These are phyloP conservation scores for Epichloe typhina DNA, from an alignment of 2,329 filamentous ascomycete species.

Conservation along the genomic window DNA sequence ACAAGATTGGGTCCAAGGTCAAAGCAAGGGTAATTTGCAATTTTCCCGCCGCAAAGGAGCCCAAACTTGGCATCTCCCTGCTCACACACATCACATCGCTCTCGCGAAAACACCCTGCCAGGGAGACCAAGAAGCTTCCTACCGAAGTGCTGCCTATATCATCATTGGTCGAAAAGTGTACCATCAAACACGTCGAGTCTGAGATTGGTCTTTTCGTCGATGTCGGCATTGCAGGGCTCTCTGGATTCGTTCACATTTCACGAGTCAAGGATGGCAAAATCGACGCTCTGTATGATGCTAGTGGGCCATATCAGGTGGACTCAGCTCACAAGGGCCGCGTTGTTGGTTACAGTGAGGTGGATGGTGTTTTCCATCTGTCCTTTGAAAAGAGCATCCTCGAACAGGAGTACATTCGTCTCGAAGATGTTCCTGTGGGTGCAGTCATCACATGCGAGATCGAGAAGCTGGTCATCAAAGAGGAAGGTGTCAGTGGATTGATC, in stretches of 20 bases:
- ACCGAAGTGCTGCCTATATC: conserved; percentile 55
- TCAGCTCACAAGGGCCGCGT: conserved; percentile 72
- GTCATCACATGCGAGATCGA: conserved; percentile 74
- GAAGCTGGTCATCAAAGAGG: conserved; percentile 64
- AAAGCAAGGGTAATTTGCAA: conserved; percentile 81
- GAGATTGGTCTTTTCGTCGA: conserved; percentile 72
- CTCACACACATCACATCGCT: conserved; percentile 72
- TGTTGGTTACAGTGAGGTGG: conserved; percentile 74
- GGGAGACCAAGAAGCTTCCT: conserved; percentile 32
- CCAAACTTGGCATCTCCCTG: conserved; percentile 78
- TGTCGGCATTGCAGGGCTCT: conserved; percentile 47
- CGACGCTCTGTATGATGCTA: conserved; percentile 63
- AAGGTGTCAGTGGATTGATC: conserved; percentile 70
- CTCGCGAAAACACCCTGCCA: conserved; percentile 25
- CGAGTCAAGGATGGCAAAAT: conserved; percentile 81
- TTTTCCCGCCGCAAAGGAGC: conserved; percentile 64
- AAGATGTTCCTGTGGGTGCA: conserved; percentile 74
- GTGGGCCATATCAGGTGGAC: conserved; percentile 65
- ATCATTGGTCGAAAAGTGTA: conserved; percentile 62
- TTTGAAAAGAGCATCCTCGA: conserved; percentile 72
- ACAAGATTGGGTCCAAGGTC: conserved; percentile 71
- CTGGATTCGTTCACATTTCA: conserved; percentile 92
- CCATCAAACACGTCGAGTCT: conserved; percentile 65
- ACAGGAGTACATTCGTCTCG: conserved; percentile 79
- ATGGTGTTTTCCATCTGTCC: conserved; percentile 75